Evolutionary conservation across 2,329 filamentous ascomycete genomes (phyloP), one percentile per base, ranked within the genome.

Genomic region (Diaporthe sp.): DNA sequence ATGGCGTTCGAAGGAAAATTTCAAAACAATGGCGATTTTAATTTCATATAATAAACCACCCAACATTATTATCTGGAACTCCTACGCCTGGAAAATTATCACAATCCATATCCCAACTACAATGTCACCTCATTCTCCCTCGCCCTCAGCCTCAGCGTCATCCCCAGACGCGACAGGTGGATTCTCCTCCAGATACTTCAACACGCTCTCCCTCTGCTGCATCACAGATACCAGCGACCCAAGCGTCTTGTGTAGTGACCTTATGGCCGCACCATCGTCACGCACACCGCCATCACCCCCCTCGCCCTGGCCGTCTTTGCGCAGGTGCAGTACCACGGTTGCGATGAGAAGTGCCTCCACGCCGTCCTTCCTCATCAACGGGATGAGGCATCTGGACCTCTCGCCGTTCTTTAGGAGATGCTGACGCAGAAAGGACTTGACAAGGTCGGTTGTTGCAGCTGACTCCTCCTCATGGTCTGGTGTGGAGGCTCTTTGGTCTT

Each of bases 141-240:
- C 61, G 5, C 22, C 4, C 20, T 58, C 28, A 22, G 44, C 10
- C 20, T 39, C 22, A 25, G 2, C 20, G 13, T 39, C 55, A 28
- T 28, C 12, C 25, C 13, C 25, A 22, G 3, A 3, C 9, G 15
- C 34, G 39, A 28, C 20, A 3, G 28, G 10, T 17, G 51, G n/a
- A 9, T 55, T 55, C 58, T 25, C 49, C 58, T 55, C 58, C 20
- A 65, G 47, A 17, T 49, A 73, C 25, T 6, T 34, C 42, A 68
- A 6, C 17, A 55, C 65, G 37, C 22, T 72, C 22, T 68, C 67
- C 34, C 75, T 67, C 58, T 74, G 58, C 51, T 76, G 65, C 51
- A 74, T 25, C 58, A 60, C n/a, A 17, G 58, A 67, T 2, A 75
- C 42, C 20, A 74, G 34, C 49, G 49, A 60, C 25, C 72, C 65